A percentile compares a stretch with the other conserved stretches of the same genome.
phyloP scores from a whole-genome alignment of 768 basidiomycete species.

The Lactarius psammicola region DNA sequence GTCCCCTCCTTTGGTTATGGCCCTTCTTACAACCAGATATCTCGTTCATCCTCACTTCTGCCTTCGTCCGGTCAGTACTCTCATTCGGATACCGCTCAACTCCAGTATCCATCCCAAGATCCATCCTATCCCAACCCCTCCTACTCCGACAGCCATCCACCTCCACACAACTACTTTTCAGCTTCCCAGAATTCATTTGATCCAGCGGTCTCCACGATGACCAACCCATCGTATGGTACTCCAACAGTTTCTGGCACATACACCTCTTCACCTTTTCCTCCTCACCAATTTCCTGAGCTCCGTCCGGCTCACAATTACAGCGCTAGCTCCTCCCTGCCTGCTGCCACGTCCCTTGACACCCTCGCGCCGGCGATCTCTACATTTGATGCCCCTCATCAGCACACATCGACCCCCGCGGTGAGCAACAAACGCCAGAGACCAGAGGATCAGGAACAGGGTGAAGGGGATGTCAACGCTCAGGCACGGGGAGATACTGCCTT shows the following conservation, averaged over 20 bases:
- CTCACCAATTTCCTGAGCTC: conserved; percentile 10
- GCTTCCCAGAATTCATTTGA: conserved; percentile 13
- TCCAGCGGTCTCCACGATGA: neutral
- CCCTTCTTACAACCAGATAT: conserved; percentile 14
- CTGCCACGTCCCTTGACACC: conserved; percentile 1
- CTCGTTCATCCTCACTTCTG: conserved; percentile 16
- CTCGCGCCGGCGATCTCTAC: neutral
- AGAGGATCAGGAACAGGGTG: conserved; percentile 26
- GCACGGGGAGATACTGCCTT: neutral
- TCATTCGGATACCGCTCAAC: neutral
- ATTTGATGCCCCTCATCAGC: conserved; percentile 7
- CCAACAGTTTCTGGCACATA: conserved; percentile 1
- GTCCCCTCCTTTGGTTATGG: conserved; percentile 15
- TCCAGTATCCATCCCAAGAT: conserved; percentile 13
- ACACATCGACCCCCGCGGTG: neutral
- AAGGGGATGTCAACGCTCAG: conserved; percentile 7
- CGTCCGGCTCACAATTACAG: conserved; percentile 1
- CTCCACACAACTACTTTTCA: conserved; percentile 8
- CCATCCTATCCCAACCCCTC: conserved; percentile 8
- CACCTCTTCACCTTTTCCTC: conserved; percentile 1
- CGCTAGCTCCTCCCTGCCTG: neutral
- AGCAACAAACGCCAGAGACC: conserved; percentile 26
- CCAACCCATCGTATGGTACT: conserved; percentile 5
- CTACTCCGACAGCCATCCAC: conserved; percentile 16
- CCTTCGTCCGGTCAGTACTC: conserved; percentile 14